Conservation (phyloP, 257 asterid genomes). For the Solanum stenotomum region DNA sequence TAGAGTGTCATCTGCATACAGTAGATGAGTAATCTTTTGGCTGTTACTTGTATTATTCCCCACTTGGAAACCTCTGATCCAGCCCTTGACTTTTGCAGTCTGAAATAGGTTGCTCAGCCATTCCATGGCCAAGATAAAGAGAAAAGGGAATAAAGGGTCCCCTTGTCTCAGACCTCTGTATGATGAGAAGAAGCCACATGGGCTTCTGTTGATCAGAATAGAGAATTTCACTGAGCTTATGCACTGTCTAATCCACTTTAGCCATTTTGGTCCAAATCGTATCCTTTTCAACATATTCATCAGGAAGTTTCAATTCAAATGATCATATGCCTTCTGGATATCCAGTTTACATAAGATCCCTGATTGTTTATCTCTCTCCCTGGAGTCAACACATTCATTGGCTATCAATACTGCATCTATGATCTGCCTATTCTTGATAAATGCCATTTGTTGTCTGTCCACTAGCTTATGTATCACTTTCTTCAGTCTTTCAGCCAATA, state of each 20-base stretch:
- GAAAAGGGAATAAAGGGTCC: neutral
- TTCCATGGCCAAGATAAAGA: neutral
- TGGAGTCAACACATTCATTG: neutral
- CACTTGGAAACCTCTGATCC: too few relatives aligned
- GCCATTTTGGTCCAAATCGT: neutral
- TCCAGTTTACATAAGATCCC: neutral
- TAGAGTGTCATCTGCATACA: too few relatives aligned
- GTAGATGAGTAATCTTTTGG: too few relatives aligned
- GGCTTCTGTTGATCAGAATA: neutral
- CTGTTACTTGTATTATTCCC: too few relatives aligned
- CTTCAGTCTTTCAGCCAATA: neutral
- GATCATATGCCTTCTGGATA: neutral
- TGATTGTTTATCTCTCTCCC: neutral
- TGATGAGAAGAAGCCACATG: neutral
- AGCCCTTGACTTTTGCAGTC: too few relatives aligned
- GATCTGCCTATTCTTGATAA: neutral
- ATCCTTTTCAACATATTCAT: neutral
- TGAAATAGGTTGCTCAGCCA: too few relatives aligned
- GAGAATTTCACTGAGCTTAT: too few relatives aligned
- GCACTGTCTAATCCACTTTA: neutral
- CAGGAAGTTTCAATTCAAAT: neutral
- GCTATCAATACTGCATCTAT: neutral
- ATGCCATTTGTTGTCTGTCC: neutral
- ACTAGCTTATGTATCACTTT: neutral
- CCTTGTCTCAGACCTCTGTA: neutral